Base-by-base conservation (phyloP, 129 eudicot species). In the Flaveria robusta region DNA sequence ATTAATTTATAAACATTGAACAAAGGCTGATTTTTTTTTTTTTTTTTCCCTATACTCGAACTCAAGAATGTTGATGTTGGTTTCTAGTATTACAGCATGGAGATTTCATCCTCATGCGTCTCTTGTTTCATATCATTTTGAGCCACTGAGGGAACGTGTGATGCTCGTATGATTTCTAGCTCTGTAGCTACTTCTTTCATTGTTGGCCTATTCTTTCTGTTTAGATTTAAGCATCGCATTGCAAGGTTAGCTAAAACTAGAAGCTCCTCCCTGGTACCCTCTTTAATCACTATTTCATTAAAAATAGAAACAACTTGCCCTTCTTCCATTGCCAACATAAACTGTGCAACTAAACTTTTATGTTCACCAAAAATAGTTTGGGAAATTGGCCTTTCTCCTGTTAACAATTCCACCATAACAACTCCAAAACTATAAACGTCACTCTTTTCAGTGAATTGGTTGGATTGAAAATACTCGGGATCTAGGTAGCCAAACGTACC, bases 401-500 rank as follows among this genome's bases (percentile, higher is more conserved):
- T 34, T 34, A 34, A 34, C 39, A 34, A 68, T 71, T 73, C 71
- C 29, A 67, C 77, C 62, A 79, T 31, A 24, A 79, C 82, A 46
- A 79, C 82, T 60, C 82, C 77, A 49, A 70, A 79, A 41, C 82
- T 79, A 55, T 79, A 79, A 3, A 49, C 77, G 37, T 71, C 82
- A 63, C 82, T 60, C 18, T 79, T 79, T 31, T 79, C 77, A 8
- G 77, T 79, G 58, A 46, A 79, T 10, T 79, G 82, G 24, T 66
- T 71, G 3, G 82, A 47, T 0, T 63, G 66, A 29, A 79, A 79
- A 62, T 79, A 79, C 37, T 79, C 83, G 0, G 84, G 79, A 56
- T 80, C 84, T 50, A 80, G 9, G 31, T 80, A 80, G 5, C 79
- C 84, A 26, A 80, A 43, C 4, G 79, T 80, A 47, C 84, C 84